Evolutionary conservation across 192 early-diverging fungal genomes (phyloP), one percentile per base, ranked within the genome.

Genomic region (Coemansia sp.): DNA sequence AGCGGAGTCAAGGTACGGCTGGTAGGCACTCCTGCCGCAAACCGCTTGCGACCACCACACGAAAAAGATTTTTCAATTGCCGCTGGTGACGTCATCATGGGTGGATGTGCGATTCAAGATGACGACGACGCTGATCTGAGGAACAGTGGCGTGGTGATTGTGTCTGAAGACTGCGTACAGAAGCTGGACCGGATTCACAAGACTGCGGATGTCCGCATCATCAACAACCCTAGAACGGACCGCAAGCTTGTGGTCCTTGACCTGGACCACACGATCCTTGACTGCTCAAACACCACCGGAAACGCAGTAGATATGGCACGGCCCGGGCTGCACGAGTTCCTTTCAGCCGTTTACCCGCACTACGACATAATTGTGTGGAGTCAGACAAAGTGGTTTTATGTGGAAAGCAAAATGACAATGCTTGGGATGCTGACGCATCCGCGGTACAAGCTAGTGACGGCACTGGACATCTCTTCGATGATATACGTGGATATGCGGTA

Each of bases 311-410:
- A 87, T 7, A 85, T 92, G 59, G 84, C 85, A 58, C 77, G 87
- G 21, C 87, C 87, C 1, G 87, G 87, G 12, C 57, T 87, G 68
- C 86, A 89, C 70, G 82, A 83, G 63, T 87, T 86, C 73, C 68
- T 89, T 67, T 70, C 89, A 0, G 86, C 87, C 0, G 71, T 85
- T 0, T 88, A 89, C 64, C 85, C 85, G 39, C 75, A 87, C 64
- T 92, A 90, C 58, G 91, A 91, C 63, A 78, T 91, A 58, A 86
- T 90, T 8, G 86, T 92, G 49, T 92, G 91, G 91, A 88, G 87
- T 64, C 91, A 92, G 68, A 92, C 91, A 1, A 77, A 76, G 29
- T 90, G 89, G 89, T 84, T 80, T 37, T 86, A 84, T 15, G 70
- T 92, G 10, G 89, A 92, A 57, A 85, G 87, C 70, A 92, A 92